Evolutionary conservation across 805 yeast genomes (phyloP).

Genomic region (Ogataea paradorogensis): DNA sequence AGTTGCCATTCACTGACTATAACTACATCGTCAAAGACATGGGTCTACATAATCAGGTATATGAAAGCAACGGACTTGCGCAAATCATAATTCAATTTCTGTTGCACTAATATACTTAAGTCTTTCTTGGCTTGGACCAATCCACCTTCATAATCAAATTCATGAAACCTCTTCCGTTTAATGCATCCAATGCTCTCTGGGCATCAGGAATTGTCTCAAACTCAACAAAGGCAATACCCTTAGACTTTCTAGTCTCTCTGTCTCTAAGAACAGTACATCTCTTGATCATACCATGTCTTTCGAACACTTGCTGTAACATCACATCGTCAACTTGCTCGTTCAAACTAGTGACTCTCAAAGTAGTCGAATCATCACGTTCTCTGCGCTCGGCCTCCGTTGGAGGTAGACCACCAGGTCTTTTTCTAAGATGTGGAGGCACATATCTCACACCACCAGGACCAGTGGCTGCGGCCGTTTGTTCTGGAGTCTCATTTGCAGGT

Average conservation of each 20-base stretch:
- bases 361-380: constrained; percentile 77
- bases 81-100: constrained; percentile 10
- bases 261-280: constrained; percentile 85
- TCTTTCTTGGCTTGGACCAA: constrained; percentile 48
- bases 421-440: constrained; percentile 62
- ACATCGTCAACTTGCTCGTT: constrained; percentile 82
- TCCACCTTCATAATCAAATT: constrained; percentile 73
- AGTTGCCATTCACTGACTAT: constrained; percentile 10
- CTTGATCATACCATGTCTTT: constrained; percentile 60
- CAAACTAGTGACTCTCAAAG: constrained; percentile 88
- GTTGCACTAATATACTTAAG: constrained; percentile 5
- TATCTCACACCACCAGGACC: constrained; percentile 39
- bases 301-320: constrained; percentile 71
- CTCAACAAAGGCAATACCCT: constrained; percentile 94
- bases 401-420: constrained; percentile 36
- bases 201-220: constrained; percentile 69
- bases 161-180: constrained; percentile 91
- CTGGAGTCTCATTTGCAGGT: constrained; percentile 16
- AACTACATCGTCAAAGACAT: constrained; percentile 35
- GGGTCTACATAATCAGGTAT: constrained; percentile 70
- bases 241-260: constrained; percentile 89
- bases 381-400: constrained; percentile 36
- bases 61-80: constrained; percentile 38
- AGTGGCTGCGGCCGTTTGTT: constrained; percentile 8
- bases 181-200: constrained; percentile 66